Percentiles rank a stretch among this genome's conserved stretches.
These are phyloP conservation scores for Colletotrichum sp. DNA, from an alignment of 2,329 filamentous ascomycete genomes.

Conservation along the genomic window DNA sequence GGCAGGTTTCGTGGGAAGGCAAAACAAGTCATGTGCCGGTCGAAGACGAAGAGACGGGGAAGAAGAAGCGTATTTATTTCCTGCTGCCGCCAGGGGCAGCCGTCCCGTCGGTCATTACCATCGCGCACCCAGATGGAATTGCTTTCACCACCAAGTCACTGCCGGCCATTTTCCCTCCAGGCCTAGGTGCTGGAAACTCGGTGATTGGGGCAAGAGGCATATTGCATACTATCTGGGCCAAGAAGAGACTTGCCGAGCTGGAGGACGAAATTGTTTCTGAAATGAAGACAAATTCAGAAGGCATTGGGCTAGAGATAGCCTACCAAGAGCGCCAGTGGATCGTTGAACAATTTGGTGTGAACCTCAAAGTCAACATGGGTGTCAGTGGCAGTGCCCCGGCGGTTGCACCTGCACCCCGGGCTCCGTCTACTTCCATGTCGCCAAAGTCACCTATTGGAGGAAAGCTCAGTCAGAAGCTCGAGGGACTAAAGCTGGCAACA, in stretches of 20 bases:
- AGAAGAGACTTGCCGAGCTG: conserved; percentile 77
- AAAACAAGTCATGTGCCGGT: conserved; percentile 76
- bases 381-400: conserved; percentile 9
- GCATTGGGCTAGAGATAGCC: conserved; percentile 84
- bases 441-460: conserved; percentile 71
- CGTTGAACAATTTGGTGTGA: conserved; percentile 76
- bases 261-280: conserved; percentile 79
- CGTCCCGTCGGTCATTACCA: conserved; percentile 75
- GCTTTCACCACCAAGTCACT: conserved; percentile 73
- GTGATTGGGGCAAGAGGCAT: conserved; percentile 79
- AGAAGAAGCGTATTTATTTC: conserved; percentile 75
- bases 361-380: conserved; percentile 39
- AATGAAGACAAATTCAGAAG: conserved; percentile 76
- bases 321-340: conserved; percentile 87
- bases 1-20: conserved; percentile 85
- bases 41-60: conserved; percentile 54
- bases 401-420: not conserved
- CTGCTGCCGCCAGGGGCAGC: conserved; percentile 75
- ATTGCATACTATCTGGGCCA: conserved; percentile 89
- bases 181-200: conserved; percentile 70
- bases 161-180: conserved; percentile 84
- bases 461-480: conserved; percentile 79
- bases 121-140: conserved; percentile 51
- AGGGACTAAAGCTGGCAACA: conserved; percentile 79
- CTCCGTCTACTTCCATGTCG: conserved; percentile 48